Base-by-base conservation (phyloP, 495 filamentous ascomycete species). In the Lophiotrema nucula region DNA sequence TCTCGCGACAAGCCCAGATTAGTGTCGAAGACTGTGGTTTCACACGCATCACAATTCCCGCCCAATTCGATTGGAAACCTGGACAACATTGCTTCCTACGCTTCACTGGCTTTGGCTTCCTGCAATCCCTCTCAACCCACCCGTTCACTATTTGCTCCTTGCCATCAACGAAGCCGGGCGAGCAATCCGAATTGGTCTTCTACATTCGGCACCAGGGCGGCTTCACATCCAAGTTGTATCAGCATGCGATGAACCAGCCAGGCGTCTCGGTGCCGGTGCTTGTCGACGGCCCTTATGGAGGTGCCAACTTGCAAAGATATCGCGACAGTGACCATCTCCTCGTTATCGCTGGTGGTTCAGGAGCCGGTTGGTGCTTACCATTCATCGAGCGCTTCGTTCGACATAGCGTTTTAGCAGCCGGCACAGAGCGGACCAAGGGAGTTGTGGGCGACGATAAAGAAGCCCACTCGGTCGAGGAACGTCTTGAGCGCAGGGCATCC, bases 341-440 rank as follows among this genome's bases (percentile, higher is more conserved):
- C 5, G 68, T 83, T 27, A 69, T 84, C 13, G 73, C 79, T 0
- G 81, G 81, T n/a, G 81, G 81, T 0, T 77, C 80, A 0, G 81
- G 81, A 1, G 77, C 76, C 11, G 78, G 79, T 4, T 81, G 77
- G 53, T 75, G 72, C 1, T 58, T 84, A 0, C 72, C 77, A 0
- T 65, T 81, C 33, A 64, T 81, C 25, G 68, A 73, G 31, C 57
- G 72, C 18, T 68, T 73, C 35, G 31, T 68, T 6, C n/a, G n/a
- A n/a, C 56, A 58, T 3, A 4, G 44, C 27, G 12, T 1, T 42
- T 38, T 18, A 31, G 13, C 18, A 11, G 31, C 31, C 8, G 15
- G 23, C 18, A 10, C 46, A n/a, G 16, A 21, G 38, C 18, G 2
- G 44, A 33, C 19, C 19, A 18, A 31, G 19, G 23, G 22, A 24